Base-by-base conservation (phyloP, 2,329 filamentous ascomycete species). In the Trichoderma sp. region DNA sequence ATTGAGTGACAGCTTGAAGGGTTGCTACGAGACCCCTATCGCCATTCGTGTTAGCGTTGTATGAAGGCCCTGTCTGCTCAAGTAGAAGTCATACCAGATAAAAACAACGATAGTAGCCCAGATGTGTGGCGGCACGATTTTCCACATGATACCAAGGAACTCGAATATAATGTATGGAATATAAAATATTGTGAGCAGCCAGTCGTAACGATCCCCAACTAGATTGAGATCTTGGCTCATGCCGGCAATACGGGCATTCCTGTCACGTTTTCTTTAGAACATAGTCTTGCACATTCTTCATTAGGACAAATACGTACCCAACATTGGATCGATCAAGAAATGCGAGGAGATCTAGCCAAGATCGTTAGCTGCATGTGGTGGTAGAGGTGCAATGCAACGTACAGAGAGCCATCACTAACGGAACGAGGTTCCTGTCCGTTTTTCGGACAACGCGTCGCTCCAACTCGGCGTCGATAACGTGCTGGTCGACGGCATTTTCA, bases 281-380 rank as follows among this genome's bases (percentile, higher is more conserved):
- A n/a, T 18, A 43, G 39, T 18, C 39, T 51, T 55, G 59, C 51
- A 49, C 10, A 49, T 43, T 18, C 0, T 24, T n/a, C 18, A 39
- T 32, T 21, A 32, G n/a, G 16, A 39, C 7, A 26, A 14, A 49
- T 24, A 49, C 70, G 43, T 68, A 72, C 71, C 72, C 72, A 46
- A 73, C 59, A 32, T 73, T 73, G 4, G 72, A 73, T 32, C 72
- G 69, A 59, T 73, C 72, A 54, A 73, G 60, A 46, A 73, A 73
- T 14, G 72, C 71, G 10, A 73, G 65, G 14, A 73, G 51, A 26
- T 70, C 72, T 73, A 65, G 21, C 14, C 21, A 28, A 28, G n/a
- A 1, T 26, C 18, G 39, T 43, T 32, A 39, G 46, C 21, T 46
- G 56, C 46, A 46, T 32, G 46, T 28, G 39, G 59, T 26, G 13